These are phyloP conservation scores for Eustoma russellianum DNA, from an alignment of 257 asterid species.

Conservation along the genomic window DNA sequence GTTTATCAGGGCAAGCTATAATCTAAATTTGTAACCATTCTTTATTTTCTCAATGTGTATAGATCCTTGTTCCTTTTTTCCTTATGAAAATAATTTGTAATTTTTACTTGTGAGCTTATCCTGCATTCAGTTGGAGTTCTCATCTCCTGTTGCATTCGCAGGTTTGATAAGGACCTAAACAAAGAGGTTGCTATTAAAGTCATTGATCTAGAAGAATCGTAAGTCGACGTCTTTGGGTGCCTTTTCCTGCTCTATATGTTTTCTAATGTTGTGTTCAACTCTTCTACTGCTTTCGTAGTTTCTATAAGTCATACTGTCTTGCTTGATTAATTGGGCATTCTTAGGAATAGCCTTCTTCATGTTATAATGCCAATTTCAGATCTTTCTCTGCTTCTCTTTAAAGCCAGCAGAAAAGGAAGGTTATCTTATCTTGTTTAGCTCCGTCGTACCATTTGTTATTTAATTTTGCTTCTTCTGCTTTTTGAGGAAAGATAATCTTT, in stretches of 20 bases:
- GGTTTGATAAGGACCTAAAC: constrained; percentile 87
- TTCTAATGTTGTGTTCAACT: no score
- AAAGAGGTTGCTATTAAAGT: constrained; percentile 96
- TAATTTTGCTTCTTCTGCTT: no score
- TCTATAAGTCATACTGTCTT: no score
- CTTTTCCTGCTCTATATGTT: constrained; percentile 3
- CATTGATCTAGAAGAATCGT: constrained; percentile 99
- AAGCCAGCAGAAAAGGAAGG: background rate
- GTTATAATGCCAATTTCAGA: background rate
- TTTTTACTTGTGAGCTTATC: background rate
- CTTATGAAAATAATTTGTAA: no score
- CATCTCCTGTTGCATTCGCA: constrained; percentile 31
- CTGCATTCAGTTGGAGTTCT: background rate
- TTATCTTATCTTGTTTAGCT: background rate
- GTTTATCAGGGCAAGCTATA: background rate
- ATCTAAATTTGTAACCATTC: background rate
- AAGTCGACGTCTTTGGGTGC: constrained; percentile 27
- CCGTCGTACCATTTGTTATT: no score
- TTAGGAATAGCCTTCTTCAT: no score
- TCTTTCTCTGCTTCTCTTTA: background rate
- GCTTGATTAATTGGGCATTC: no score
- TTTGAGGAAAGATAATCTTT: background rate
- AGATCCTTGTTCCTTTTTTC: background rate
- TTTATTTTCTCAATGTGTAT: background rate
- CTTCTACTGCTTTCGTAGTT: no score